phyloP scores from a whole-genome alignment of 495 filamentous ascomycete genomes.

The Letharia columbiana region DNA sequence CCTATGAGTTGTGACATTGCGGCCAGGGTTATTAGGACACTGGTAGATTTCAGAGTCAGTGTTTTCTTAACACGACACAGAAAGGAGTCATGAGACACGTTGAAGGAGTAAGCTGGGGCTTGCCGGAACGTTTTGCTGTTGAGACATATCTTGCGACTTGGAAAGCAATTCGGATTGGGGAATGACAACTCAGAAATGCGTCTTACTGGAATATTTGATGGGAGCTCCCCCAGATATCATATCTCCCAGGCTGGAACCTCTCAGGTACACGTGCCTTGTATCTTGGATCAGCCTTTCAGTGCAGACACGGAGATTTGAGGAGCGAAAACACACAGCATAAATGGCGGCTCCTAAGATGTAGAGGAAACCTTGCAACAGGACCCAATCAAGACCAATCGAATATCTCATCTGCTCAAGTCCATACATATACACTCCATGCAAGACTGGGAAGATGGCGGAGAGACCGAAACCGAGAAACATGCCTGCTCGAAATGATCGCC shows the following conservation, averaged over 20 bases:
- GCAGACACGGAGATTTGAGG: neutral
- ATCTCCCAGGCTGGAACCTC: conserved; percentile 41
- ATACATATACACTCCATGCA: conserved; percentile 62
- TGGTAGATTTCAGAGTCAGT: too few species aligned
- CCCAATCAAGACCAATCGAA: conserved; percentile 75
- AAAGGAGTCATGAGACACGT: too few species aligned
- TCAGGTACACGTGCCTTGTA: conserved; percentile 42
- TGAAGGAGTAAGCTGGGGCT: too few species aligned
- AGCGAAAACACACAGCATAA: conserved; percentile 53
- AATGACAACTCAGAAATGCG: too few species aligned
- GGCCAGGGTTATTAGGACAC: conserved; percentile 51
- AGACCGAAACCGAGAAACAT: conserved; percentile 91
- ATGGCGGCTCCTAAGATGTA: conserved; percentile 82
- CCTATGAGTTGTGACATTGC: conserved; percentile 50
- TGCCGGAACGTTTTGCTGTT: too few species aligned
- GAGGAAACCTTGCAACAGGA: conserved; percentile 67
- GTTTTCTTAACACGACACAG: too few species aligned
- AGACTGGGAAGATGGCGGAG: conserved; percentile 70
- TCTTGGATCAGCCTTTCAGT: conserved; percentile 1
- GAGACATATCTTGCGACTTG: too few species aligned
- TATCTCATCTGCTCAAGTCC: conserved; percentile 49
- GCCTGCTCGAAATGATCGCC: conserved; percentile 73
- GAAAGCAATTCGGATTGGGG: too few species aligned
- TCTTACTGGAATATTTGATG: conserved; percentile 54
- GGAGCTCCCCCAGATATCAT: conserved; percentile 53